Conservation (phyloP, 768 basidiomycete species). For the Auricularia sp. region DNA sequence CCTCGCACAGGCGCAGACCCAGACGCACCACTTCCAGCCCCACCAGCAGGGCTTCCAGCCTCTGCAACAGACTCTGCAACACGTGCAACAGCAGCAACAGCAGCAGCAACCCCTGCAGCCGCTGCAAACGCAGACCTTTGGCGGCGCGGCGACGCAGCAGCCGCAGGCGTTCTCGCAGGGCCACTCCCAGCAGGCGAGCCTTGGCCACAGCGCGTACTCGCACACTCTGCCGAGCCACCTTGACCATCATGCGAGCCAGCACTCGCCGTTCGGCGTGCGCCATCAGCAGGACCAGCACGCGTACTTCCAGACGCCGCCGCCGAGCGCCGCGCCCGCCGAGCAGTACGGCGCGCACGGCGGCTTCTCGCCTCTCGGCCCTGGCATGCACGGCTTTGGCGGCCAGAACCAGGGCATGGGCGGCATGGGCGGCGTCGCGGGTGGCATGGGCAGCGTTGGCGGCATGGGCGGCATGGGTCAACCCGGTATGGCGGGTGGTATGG, state of each 20-base stretch:
- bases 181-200: conserved; percentile 24
- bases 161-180: conserved; percentile 27
- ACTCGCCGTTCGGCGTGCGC: neutral
- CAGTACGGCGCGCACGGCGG: conserved; percentile 60
- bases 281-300: conserved; percentile 22
- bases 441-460: conserved; percentile 35
- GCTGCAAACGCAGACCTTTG: conserved; percentile 20
- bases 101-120: conserved; percentile 17
- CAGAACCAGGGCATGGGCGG: conserved; percentile 29
- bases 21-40: neutral
- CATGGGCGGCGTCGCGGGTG: conserved; percentile 35
- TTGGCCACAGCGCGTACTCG: neutral
- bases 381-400: conserved; percentile 31
- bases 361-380: conserved; percentile 53
- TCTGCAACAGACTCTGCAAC: conserved; percentile 26
- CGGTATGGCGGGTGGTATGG: conserved; percentile 29
- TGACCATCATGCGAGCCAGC: neutral
- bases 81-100: conserved; percentile 5
- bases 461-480: conserved; percentile 35
- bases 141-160: conserved; percentile 27
- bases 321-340: conserved; percentile 29
- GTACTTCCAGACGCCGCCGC: conserved; percentile 13
- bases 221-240: neutral
- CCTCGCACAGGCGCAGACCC: neutral
- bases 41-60: conserved; percentile 1